A percentile compares a stretch with the other conserved stretches of the same genome.
phyloP scores from a whole-genome alignment of 2,329 filamentous ascomycete species.

The Penicillium sp. region DNA sequence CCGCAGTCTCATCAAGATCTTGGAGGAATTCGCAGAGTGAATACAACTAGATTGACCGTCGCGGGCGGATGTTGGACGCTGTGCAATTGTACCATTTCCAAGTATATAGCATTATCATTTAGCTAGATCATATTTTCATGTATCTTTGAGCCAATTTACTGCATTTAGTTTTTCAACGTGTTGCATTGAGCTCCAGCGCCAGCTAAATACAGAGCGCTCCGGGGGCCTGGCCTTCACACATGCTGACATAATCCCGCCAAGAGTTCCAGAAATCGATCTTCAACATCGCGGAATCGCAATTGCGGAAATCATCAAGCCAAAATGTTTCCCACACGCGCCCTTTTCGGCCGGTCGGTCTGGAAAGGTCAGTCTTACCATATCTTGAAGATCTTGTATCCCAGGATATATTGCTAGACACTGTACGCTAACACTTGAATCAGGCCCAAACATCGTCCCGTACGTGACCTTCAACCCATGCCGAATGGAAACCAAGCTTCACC shows the following conservation, averaged over 20 bases:
- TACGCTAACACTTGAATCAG: conserved; percentile 40
- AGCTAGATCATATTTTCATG: not conserved
- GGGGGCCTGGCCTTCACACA: not conserved
- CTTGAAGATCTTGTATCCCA: no score
- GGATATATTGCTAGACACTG: not conserved
- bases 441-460: conserved; percentile 70
- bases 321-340: conserved; percentile 69
- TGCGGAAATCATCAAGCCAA: conserved; percentile 25
- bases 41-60: conserved; percentile 14
- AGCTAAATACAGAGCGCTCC: not conserved
- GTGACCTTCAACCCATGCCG: conserved; percentile 30
- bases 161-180: not conserved
- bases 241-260: conserved; percentile 14
- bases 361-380: conserved; percentile 61
- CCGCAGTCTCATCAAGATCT: conserved; percentile 67
- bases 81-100: not conserved
- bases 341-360: conserved; percentile 78
- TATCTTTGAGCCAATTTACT: not conserved
- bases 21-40: conserved; percentile 60
- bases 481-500: not conserved
- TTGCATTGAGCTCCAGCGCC: not conserved
- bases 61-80: conserved; percentile 27
- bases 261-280: conserved; percentile 14
- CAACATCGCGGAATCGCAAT: conserved; percentile 18
- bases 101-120: not conserved